These are phyloP conservation scores for Trypanosoma melophagium DNA, from an alignment of 208 protist species.

Conservation along the genomic window DNA sequence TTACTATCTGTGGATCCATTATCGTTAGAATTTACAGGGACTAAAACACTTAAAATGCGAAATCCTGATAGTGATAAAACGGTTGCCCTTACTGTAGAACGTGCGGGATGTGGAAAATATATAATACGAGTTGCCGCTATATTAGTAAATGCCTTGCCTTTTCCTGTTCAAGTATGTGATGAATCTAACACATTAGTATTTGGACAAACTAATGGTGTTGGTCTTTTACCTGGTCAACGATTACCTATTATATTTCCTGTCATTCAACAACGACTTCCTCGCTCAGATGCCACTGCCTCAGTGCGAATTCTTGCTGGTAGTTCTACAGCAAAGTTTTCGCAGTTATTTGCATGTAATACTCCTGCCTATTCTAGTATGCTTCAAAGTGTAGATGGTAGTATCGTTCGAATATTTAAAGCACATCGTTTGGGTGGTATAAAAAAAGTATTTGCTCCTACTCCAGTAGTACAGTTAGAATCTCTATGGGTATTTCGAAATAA, in stretches of 20 bases:
- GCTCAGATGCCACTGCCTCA: not conserved
- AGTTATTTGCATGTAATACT: conserved; percentile 31
- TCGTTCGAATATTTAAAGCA: conserved; percentile 29
- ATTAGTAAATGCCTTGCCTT: conserved; percentile 15
- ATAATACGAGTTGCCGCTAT: conserved; percentile 15
- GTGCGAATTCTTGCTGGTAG: conserved; percentile 9
- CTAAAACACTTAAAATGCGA: conserved; percentile 6
- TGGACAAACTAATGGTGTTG: conserved; percentile 13
- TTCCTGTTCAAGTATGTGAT: conserved; percentile 23
- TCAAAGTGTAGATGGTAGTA: conserved; percentile 24
- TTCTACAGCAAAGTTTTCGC: conserved; percentile 22
- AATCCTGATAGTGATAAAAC: conserved; percentile 4
- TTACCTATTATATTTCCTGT: conserved; percentile 8
- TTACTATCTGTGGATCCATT: conserved; percentile 11
- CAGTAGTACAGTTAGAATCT: conserved; percentile 19
- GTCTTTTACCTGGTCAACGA: not conserved
- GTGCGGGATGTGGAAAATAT: conserved; percentile 9
- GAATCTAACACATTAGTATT: conserved; percentile 10
- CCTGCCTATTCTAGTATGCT: conserved; percentile 29
- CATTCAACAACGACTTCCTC: not conserved
- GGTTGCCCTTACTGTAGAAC: conserved; percentile 18
- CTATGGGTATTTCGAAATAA: conserved; percentile 23
- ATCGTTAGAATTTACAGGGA: conserved; percentile 11
- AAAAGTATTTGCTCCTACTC: conserved; percentile 7
- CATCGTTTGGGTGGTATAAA: conserved; percentile 13